Evolutionary conservation across 257 asterid species (phyloP).

Genomic region (Voacanga thouarsii): DNA sequence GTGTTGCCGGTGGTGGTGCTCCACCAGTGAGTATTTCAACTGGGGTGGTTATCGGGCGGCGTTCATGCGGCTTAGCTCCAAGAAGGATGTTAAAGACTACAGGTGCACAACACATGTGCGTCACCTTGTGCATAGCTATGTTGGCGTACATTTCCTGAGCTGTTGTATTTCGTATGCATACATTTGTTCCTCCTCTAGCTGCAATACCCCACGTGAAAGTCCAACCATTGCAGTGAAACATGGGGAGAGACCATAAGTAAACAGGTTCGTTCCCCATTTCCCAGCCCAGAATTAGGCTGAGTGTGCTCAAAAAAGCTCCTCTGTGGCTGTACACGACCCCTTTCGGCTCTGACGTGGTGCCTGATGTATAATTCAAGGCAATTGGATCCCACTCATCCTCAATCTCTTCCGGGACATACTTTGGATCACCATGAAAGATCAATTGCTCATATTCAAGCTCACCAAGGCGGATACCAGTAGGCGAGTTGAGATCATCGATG

Average conservation of each 20-base stretch:
- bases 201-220: slow-evolving; percentile 92
- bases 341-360: slow-evolving; percentile 82
- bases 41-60: slow-evolving; percentile 24
- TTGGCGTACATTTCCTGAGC: slow-evolving; percentile 57
- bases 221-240: slow-evolving; percentile 98
- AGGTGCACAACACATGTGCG: slow-evolving; percentile 96
- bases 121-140: slow-evolving; percentile 55
- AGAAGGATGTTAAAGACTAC: slow-evolving; percentile 60
- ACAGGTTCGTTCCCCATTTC: slow-evolving; percentile 74
- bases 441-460: slow-evolving; percentile 67
- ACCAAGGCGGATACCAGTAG: slow-evolving; percentile 51
- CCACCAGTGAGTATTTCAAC: slow-evolving; percentile 77
- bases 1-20: slow-evolving; percentile 75
- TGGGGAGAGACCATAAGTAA: slow-evolving; percentile 85
- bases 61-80: slow-evolving; percentile 55
- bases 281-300: slow-evolving; percentile 70
- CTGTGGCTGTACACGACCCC: slow-evolving; percentile 91
- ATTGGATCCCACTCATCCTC: slow-evolving; percentile 80
- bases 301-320: slow-evolving; percentile 74
- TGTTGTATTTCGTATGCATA: slow-evolving; percentile 70
- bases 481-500: slow-evolving; percentile 55
- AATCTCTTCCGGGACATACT: slow-evolving; percentile 30
- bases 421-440: slow-evolving; percentile 41
- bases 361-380: slow-evolving; percentile 76
- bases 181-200: slow-evolving; percentile 88